Percentiles rank a stretch among this genome's conserved stretches.
These are phyloP conservation scores for Phytophthora pluvialis DNA, from an alignment of 352 stramenopile species.

Conservation along the genomic window DNA sequence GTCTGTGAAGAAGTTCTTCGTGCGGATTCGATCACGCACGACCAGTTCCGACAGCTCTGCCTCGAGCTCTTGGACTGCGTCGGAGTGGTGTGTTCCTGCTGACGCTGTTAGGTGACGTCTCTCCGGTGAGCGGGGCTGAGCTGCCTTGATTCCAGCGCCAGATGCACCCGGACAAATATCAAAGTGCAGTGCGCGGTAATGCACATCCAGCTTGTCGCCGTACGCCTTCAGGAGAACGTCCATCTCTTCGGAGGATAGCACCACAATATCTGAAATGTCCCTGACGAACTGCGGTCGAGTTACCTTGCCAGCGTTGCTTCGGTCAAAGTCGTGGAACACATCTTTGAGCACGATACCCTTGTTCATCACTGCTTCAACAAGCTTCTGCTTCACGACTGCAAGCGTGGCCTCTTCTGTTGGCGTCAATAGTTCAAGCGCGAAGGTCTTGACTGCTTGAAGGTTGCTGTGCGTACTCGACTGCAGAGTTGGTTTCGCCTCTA, in stretches of 20 bases:
- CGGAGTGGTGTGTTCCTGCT: conserved; percentile 15
- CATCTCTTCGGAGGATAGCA: conserved; percentile 58
- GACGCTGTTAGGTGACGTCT: conserved; percentile 55
- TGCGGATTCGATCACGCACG: conserved; percentile 76
- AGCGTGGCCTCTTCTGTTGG: conserved; percentile 47
- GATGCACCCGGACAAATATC: conserved; percentile 65
- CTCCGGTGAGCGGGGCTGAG: conserved; percentile 56
- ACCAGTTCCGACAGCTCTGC: conserved; percentile 61
- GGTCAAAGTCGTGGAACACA: conserved; percentile 88
- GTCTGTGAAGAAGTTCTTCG: conserved; percentile 87
- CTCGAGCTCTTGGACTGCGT: conserved; percentile 62
- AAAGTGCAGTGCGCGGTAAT: conserved; percentile 77
- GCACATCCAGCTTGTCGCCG: conserved; percentile 74
- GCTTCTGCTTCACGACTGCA: conserved; percentile 53
- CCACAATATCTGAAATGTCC: conserved; percentile 71
- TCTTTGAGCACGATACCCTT: conserved; percentile 89
- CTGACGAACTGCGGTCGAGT: conserved; percentile 82
- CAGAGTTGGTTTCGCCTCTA: conserved; percentile 60
- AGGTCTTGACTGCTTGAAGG: conserved; percentile 39
- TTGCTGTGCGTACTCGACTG: conserved; percentile 44
- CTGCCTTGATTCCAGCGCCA: conserved; percentile 29
- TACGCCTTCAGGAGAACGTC: conserved; percentile 74
- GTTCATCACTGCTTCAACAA: conserved; percentile 67
- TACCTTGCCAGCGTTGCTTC: conserved; percentile 84
- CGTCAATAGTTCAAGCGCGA: conserved; percentile 37